Base-by-base conservation (phyloP, 345 rosid species). In the Citrus sp. region DNA sequence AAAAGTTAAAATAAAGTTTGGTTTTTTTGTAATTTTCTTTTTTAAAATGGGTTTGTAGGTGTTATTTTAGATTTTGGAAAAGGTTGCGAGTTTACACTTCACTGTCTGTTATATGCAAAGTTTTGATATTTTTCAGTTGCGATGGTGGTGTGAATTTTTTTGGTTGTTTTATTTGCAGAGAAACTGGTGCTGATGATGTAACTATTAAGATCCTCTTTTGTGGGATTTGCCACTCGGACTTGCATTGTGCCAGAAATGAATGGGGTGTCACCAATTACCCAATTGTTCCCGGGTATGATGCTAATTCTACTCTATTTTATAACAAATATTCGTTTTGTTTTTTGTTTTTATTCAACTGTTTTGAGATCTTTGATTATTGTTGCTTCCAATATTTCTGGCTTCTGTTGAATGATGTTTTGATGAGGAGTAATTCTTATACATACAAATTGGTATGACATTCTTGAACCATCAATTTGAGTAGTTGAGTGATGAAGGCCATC, bases 171-270 rank as follows among this genome's bases (percentile, higher is more conserved):
- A 9, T 79, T 73, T 64, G 60, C 88, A 93, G 98, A 88, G 93
- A 90, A 61, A 91, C 86, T 77, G 93, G 95, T 30, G 93, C 81
- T 42, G 95, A 93, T 58, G 98, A 92, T 85, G 93, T 95, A 34
- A 85, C 95, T 49, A 78, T 95, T 30, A 94, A 93, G 80, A 86
- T 94, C 74, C 94, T 87, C 55, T 94, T 84, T 69, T 92, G 97
- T 76, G 98, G 98, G 54, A 90, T 95, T 27, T 93, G 98, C 80
- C 98, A 95, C 62, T 83, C 95, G 54, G 98, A 95, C 65, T 74
- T 95, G 85, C 94, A 89, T 59, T 19, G 77, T n/a, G 37, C 55
- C 77, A 92, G 74, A 80, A 94, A 93, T 49, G 97, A 94, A 6
- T 93, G 97, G 97, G 97, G 97, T 16, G 78, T 77, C 71, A 69